Evolutionary conservation across 2,329 filamentous ascomycete species (phyloP).

Genomic region (Scorias spongiosa): DNA sequence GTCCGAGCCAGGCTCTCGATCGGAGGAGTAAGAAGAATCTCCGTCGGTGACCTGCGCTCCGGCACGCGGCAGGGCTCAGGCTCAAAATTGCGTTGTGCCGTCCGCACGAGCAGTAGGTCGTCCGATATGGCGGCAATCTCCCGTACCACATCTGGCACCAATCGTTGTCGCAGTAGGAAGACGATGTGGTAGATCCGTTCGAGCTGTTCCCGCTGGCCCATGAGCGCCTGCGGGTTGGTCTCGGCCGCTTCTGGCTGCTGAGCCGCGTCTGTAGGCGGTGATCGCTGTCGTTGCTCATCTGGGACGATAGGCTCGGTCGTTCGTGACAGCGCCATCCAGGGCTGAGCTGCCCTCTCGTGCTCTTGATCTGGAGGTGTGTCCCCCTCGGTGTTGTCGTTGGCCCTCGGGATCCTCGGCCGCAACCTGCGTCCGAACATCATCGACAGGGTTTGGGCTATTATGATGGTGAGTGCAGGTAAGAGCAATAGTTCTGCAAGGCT

Average conservation of each 20-base stretch:
- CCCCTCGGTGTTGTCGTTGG: too few relatives aligned
- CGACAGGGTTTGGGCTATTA: background rate
- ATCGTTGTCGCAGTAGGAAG: slow-evolving; percentile 4
- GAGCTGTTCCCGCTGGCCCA: background rate
- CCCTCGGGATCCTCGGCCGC: too few relatives aligned
- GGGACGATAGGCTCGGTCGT: too few relatives aligned
- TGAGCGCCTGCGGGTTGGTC: background rate
- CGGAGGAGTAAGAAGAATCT: background rate
- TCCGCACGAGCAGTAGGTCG: background rate
- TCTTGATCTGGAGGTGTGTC: too few relatives aligned
- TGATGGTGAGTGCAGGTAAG: background rate
- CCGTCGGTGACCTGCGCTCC: background rate
- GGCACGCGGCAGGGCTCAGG: background rate
- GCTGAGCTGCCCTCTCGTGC: too few relatives aligned
- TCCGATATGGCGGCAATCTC: slow-evolving; percentile 3
- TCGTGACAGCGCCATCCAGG: too few relatives aligned
- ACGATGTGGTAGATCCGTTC: slow-evolving; percentile 3
- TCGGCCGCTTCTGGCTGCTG: background rate
- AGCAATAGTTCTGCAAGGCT: background rate
- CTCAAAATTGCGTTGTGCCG: background rate
- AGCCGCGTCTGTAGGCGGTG: too few relatives aligned
- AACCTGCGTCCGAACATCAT: background rate
- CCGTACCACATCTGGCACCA: slow-evolving; percentile 4
- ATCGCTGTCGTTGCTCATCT: too few relatives aligned
- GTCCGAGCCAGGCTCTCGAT: background rate